A percentile compares a stretch with the other conserved stretches of the same genome.
phyloP scores from a whole-genome alignment of 139 green algal genomes.

The Chlamydomonas asymmetrica region DNA sequence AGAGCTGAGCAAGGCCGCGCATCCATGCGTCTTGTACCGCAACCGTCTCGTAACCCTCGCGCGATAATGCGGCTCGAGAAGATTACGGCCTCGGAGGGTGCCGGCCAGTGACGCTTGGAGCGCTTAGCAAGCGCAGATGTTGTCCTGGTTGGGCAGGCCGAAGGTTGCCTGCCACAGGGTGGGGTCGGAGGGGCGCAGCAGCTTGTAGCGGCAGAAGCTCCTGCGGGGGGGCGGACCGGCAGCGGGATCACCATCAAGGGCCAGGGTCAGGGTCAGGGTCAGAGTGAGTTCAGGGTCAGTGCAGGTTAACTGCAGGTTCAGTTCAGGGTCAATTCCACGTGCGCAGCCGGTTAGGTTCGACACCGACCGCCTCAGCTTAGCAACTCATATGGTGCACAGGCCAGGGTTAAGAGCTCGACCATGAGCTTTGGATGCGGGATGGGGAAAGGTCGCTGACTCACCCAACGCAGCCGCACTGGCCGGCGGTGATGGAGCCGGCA shows the following conservation, averaged over 20 bases:
- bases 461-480: slow-evolving; percentile 29
- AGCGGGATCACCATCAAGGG: not conserved
- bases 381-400: not conserved
- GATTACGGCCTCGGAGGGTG: too few species aligned
- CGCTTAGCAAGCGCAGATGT: slow-evolving; percentile 3
- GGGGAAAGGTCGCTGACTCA: not conserved
- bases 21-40: too few species aligned
- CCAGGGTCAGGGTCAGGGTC: not conserved
- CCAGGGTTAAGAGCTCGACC: not conserved
- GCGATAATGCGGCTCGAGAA: too few species aligned
- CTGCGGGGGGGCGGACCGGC: not conserved
- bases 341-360: too few species aligned
- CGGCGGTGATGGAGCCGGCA: not conserved
- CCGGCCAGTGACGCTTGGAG: too few species aligned
- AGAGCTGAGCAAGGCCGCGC: too few species aligned
- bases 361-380: not conserved
- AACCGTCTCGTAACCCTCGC: too few species aligned
- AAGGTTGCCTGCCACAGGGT: slow-evolving; percentile 18
- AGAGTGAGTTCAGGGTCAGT: not conserved
- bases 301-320: not conserved
- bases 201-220: slow-evolving; percentile 17
- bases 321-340: not conserved
- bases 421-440: not conserved
- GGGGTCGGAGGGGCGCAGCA: not conserved
- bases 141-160: not conserved